These are phyloP conservation scores for Erysimum cheiri DNA, from an alignment of 441 rosid genomes.

Conservation along the genomic window DNA sequence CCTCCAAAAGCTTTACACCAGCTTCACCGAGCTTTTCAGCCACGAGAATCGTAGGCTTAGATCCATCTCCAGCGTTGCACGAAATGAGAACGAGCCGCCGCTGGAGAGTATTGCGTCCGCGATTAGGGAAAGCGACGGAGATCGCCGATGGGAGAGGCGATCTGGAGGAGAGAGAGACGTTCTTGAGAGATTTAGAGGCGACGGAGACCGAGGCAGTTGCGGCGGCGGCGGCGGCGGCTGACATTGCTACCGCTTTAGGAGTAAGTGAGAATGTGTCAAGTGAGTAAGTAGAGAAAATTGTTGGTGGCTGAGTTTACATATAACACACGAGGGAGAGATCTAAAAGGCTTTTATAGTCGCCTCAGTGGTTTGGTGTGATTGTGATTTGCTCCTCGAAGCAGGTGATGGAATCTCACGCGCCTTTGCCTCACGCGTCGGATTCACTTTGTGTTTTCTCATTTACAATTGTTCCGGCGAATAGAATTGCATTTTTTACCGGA, in stretches of 20 bases:
- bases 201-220: constrained; percentile 41
- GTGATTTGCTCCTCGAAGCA: constrained; percentile 2
- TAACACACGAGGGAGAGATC: constrained; percentile 23
- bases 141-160: constrained; percentile 47
- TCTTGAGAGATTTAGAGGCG: constrained; percentile 28
- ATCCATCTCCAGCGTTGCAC: constrained; percentile 48
- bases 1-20: constrained; percentile 65
- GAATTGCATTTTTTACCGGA: constrained; percentile 23
- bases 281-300: too few relatives aligned
- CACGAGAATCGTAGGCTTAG: constrained; percentile 77
- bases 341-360: constrained; percentile 32
- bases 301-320: constrained; percentile 15
- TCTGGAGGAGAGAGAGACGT: constrained; percentile 47
- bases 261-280: neutral
- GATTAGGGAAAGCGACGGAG: constrained; percentile 41
- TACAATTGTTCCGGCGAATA: constrained; percentile 26
- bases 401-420: constrained; percentile 40
- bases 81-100: constrained; percentile 54
- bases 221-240: constrained; percentile 46
- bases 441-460: neutral
- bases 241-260: constrained; percentile 33
- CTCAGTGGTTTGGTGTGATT: constrained; percentile 34
- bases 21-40: constrained; percentile 96
- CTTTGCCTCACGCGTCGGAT: constrained; percentile 23
- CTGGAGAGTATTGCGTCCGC: constrained; percentile 24